Base-by-base conservation (phyloP, 129 eudicot species). In the Lonicera japonica region DNA sequence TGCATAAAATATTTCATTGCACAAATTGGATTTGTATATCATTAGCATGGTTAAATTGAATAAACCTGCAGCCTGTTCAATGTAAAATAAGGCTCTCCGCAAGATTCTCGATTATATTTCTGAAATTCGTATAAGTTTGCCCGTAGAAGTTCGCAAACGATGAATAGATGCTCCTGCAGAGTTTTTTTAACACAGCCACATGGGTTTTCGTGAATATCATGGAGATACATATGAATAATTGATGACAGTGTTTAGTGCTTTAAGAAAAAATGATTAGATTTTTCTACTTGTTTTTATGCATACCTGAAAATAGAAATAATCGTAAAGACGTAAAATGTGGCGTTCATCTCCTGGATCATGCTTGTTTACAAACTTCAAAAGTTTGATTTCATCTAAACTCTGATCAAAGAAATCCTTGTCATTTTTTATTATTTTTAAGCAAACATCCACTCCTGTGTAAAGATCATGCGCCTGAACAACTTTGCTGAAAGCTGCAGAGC, bases 401-500 rank as follows among this genome's bases (percentile, higher is more conserved):
- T 94, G 99, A 71, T 94, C 99, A 70, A 94, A 94, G 70, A 94
- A 94, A 68, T 94, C 99, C 73, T 94, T 94, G 59, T 94, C 95
- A 38, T 94, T 94, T 54, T 94, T 88, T 56, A 94, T 94, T 47
- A 94, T 94, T 87, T 94, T 94, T 72, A 94, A 72, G 76, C 99
- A 94, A 75, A 94, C 96, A 69, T 88, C 96, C 43, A 79, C 66
- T 25, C 95, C 96, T 36, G 78, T 78, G 21, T 79, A 85, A 29
- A 94, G 82, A 83, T 94, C 99, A 50, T 71, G 96, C 20, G 96
- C 99, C 80, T 88, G 96, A 63, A 83, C 86, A 20, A 88, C 99
- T 79, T 79, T 88, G 69, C 99, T 94, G 71, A 94, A 94, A 21
- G 99, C 96, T 18, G 96, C 99, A 21, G 99, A 88, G 21, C 99